These are phyloP conservation scores for Calonectria honghensis DNA, from an alignment of 2,329 filamentous ascomycete species.

Conservation along the genomic window DNA sequence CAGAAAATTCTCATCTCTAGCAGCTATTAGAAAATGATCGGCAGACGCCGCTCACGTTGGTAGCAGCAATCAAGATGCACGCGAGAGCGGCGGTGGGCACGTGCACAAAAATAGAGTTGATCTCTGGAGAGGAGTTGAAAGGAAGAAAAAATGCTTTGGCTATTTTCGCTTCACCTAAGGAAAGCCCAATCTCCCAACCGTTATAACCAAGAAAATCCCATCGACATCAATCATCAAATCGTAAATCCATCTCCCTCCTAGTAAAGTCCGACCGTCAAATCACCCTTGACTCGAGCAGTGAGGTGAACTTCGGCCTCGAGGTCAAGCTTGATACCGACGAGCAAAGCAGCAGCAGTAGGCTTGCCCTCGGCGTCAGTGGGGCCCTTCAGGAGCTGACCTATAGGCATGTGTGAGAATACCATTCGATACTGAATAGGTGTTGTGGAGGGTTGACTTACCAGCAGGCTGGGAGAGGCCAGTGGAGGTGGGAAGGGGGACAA, in stretches of 20 bases:
- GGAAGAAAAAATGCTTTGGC: background rate
- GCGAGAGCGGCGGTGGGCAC: too few relatives aligned
- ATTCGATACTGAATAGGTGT: too few relatives aligned
- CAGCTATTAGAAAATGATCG: too few relatives aligned
- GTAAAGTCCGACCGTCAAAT: slow-evolving; percentile 70
- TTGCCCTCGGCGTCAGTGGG: slow-evolving; percentile 74
- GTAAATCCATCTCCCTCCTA: slow-evolving; percentile 30
- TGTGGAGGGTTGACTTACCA: slow-evolving; percentile 40
- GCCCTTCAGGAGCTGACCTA: slow-evolving; percentile 73
- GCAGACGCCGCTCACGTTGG: too few relatives aligned
- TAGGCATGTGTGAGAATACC: too few relatives aligned
- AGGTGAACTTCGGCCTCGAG: slow-evolving; percentile 78
- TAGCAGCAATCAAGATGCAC: too few relatives aligned
- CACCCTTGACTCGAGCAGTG: slow-evolving; percentile 75
- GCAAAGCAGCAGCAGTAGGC: slow-evolving; percentile 73
- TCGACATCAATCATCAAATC: background rate
- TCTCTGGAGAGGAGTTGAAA: too few relatives aligned
- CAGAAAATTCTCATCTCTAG: too few relatives aligned
- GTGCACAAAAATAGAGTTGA: too few relatives aligned
- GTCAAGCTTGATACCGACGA: slow-evolving; percentile 78
- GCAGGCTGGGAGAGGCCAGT: slow-evolving; percentile 60
- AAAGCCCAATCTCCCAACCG: background rate
- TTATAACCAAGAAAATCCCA: background rate
- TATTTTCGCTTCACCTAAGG: background rate
- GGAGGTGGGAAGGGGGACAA: slow-evolving; percentile 54